A percentile compares a stretch with the other conserved stretches of the same genome.
Evolutionary conservation across 2,329 filamentous ascomycete species (phyloP).

Genomic region (Huntiella abstrusa): DNA sequence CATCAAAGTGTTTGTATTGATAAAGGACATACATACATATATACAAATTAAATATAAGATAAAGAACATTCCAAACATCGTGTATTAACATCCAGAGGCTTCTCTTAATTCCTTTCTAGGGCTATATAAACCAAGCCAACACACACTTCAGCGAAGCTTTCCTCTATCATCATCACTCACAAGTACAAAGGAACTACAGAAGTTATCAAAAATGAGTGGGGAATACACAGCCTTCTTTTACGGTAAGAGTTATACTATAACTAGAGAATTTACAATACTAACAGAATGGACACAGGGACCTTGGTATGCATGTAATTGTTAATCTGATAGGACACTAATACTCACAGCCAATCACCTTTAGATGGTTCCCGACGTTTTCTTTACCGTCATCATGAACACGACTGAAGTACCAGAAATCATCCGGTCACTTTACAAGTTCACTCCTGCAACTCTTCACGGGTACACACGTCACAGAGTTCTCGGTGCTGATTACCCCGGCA

Average conservation of each 20-base stretch:
- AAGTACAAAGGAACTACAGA: background rate
- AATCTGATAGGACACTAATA: background rate
- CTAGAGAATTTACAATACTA: slow-evolving; percentile 2
- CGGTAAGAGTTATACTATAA: slow-evolving; percentile 20
- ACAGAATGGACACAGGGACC: slow-evolving; percentile 16
- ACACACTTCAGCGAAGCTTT: no score
- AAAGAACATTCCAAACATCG: no score
- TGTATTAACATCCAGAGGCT: no score
- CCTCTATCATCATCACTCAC: no score
- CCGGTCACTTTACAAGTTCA: slow-evolving; percentile 39
- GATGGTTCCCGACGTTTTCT: slow-evolving; percentile 79
- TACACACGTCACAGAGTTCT: slow-evolving; percentile 54
- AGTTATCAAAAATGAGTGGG: slow-evolving; percentile 7
- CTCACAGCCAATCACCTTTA: slow-evolving; percentile 15
- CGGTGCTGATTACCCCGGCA: slow-evolving; percentile 61
- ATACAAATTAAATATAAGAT: no score
- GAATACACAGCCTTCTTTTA: slow-evolving; percentile 16
- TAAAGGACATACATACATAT: no score
- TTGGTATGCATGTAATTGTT: slow-evolving; percentile 16
- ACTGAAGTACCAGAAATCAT: slow-evolving; percentile 28
- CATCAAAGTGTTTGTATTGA: no score
- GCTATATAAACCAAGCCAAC: no score
- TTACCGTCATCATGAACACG: slow-evolving; percentile 58
- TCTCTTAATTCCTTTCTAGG: no score
- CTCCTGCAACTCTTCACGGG: slow-evolving; percentile 55